These are phyloP conservation scores for Scytalidium sp. DNA, from an alignment of 2,329 filamentous ascomycete species.

Conservation along the genomic window DNA sequence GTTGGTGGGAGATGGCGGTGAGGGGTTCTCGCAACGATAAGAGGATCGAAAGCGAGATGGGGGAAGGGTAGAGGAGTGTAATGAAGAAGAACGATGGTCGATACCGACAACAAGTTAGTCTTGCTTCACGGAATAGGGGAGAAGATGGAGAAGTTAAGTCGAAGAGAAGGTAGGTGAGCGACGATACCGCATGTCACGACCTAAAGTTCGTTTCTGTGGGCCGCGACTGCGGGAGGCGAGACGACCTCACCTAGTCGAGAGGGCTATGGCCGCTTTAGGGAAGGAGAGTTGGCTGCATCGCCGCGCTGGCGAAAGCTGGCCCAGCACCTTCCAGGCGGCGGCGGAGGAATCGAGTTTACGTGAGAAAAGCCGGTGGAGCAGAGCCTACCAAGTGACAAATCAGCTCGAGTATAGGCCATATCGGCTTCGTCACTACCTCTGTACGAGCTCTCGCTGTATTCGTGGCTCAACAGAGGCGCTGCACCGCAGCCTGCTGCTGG, in stretches of 20 bases:
- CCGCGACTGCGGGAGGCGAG: slow-evolving; percentile 28
- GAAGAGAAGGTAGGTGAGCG: slow-evolving; percentile 13
- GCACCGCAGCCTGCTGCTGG: neutral
- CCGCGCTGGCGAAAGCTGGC: neutral
- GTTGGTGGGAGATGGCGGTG: slow-evolving; percentile 25
- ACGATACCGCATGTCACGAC: slow-evolving; percentile 16
- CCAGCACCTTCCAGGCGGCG: neutral
- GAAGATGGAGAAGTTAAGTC: slow-evolving; percentile 13
- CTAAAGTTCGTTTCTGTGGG: slow-evolving; percentile 15
- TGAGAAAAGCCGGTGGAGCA: neutral
- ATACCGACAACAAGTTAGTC: slow-evolving; percentile 10
- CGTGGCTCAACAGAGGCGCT: neutral
- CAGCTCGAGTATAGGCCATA: neutral
- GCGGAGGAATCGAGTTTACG: neutral
- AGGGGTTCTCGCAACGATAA: slow-evolving; percentile 23
- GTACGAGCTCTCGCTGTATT: neutral
- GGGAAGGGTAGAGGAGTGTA: slow-evolving; percentile 20
- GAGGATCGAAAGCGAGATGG: slow-evolving; percentile 17
- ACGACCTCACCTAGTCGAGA: slow-evolving; percentile 9
- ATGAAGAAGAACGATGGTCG: slow-evolving; percentile 25
- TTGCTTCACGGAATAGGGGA: slow-evolving; percentile 14
- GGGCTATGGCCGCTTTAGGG: slow-evolving; percentile 8
- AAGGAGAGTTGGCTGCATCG: neutral
- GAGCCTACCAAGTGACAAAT: neutral
- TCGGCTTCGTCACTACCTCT: neutral